These are phyloP conservation scores for Citrus australasica DNA, from an alignment of 345 rosid genomes.

Conservation along the genomic window DNA sequence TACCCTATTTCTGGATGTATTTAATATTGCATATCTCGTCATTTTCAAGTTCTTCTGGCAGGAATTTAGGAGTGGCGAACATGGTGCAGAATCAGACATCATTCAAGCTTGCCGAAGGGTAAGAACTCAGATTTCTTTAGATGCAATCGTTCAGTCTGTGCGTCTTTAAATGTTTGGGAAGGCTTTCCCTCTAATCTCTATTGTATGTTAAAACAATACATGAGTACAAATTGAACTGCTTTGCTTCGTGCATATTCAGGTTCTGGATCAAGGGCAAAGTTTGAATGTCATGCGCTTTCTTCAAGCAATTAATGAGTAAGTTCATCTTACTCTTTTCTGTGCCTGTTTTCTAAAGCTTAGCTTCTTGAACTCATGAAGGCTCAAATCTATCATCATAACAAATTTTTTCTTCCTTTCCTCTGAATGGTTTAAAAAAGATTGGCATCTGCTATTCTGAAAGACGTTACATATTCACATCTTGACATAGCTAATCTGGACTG, in stretches of 20 bases:
- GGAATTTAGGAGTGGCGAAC: slow-evolving; percentile 44
- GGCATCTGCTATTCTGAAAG: not conserved
- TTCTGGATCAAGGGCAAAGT: slow-evolving; percentile 64
- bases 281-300: slow-evolving; percentile 59
- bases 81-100: slow-evolving; percentile 40
- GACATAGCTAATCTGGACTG: not conserved
- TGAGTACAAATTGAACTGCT: not conserved
- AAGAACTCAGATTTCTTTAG: slow-evolving; percentile 10
- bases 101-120: slow-evolving; percentile 53
- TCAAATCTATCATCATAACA: not conserved
- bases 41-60: slow-evolving; percentile 18
- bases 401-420: not conserved
- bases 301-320: slow-evolving; percentile 56
- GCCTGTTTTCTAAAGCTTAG: not conserved
- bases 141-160: not conserved
- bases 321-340: not conserved
- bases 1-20: not conserved
- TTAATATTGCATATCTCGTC: not conserved
- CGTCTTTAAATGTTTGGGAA: not conserved
- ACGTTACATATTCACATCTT: not conserved
- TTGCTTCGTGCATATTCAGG: slow-evolving; percentile 25
- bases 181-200: not conserved
- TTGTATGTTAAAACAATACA: not conserved
- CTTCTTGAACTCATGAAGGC: not conserved
- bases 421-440: not conserved